A percentile compares a stretch with the other conserved stretches of the same genome.
These are phyloP conservation scores for Nannochloris sp. DNA, from an alignment of 139 green algal species.

Conservation along the genomic window DNA sequence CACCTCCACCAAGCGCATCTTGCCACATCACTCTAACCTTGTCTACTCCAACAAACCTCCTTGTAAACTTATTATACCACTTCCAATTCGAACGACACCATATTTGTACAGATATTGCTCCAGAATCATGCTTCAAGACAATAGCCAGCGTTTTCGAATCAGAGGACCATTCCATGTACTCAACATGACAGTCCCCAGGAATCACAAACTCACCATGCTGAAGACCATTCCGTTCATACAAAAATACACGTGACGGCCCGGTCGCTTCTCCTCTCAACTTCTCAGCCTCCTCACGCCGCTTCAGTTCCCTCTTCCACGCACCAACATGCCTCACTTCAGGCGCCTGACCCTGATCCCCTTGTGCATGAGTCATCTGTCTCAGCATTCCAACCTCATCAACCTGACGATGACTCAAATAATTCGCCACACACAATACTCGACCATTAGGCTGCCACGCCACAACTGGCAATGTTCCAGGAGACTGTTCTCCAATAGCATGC, in stretches of 20 bases:
- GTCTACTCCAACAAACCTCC: conserved; percentile 11
- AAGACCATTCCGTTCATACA: conserved; percentile 90
- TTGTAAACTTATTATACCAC: conserved; percentile 88
- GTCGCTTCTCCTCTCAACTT: neutral
- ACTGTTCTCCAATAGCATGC: conserved; percentile 43
- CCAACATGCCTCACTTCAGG: conserved; percentile 12
- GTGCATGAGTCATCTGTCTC: neutral
- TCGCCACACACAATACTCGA: conserved; percentile 58
- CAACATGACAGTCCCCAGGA: conserved; percentile 9
- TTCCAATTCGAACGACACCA: conserved; percentile 93
- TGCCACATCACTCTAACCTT: neutral
- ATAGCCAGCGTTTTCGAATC: conserved; percentile 79
- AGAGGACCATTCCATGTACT: conserved; percentile 56
- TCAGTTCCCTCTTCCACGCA: conserved; percentile 24
- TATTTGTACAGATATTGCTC: conserved; percentile 53
- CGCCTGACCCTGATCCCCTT: neutral
- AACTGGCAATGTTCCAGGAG: conserved; percentile 29
- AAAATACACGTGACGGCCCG: conserved; percentile 33
- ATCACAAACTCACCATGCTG: conserved; percentile 72
- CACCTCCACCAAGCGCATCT: neutral
- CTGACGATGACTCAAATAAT: neutral
- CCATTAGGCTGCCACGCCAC: conserved; percentile 85
- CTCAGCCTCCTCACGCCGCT: conserved; percentile 5
- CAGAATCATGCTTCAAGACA: conserved; percentile 16
- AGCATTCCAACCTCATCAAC: neutral